Percentiles rank a stretch among this genome's conserved stretches.
Evolutionary conservation across 2,329 filamentous ascomycete genomes (phyloP).

Genomic region (Fusarium sp.): DNA sequence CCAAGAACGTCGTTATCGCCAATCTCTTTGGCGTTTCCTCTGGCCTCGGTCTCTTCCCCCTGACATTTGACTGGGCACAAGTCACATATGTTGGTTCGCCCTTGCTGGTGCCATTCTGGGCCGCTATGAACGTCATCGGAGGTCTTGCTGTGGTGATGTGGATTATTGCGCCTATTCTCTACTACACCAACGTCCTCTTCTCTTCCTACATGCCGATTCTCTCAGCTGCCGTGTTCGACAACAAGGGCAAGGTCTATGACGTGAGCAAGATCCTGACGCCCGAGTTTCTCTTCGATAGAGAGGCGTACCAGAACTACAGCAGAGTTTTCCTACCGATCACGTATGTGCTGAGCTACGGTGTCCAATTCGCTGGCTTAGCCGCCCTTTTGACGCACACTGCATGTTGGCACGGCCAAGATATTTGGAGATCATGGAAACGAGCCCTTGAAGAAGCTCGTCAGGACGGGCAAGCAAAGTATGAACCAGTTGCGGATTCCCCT

Average conservation of each 20-base stretch:
- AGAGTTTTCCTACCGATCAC: constrained; percentile 87
- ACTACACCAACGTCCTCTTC: constrained; percentile 83
- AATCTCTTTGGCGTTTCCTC: constrained; percentile 90
- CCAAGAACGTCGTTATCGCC: constrained; percentile 84
- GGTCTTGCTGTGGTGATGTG: constrained; percentile 86
- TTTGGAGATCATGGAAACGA: constrained; percentile 78
- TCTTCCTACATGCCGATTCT: constrained; percentile 89
- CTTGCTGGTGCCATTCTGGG: constrained; percentile 86
- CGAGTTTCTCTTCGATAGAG: constrained; percentile 80
- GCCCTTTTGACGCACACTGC: constrained; percentile 83
- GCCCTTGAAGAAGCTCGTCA: constrained; percentile 72
- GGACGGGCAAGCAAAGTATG: constrained; percentile 62
- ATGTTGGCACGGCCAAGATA: constrained; percentile 87
- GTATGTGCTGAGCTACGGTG: constrained; percentile 85
- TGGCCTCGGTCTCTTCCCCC: constrained; percentile 82
- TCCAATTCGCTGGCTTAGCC: constrained; percentile 85
- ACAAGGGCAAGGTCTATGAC: constrained; percentile 81
- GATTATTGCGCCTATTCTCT: constrained; percentile 81
- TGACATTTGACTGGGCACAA: constrained; percentile 94
- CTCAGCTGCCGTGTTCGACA: constrained; percentile 86
- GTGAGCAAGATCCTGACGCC: constrained; percentile 81
- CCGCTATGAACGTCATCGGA: constrained; percentile 84
- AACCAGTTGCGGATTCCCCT: constrained; percentile 57
- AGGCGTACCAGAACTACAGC: constrained; percentile 83
- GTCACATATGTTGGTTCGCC: constrained; percentile 89